Base-by-base conservation (phyloP, 176 grass and related monocot species). In the Secale cereale region DNA sequence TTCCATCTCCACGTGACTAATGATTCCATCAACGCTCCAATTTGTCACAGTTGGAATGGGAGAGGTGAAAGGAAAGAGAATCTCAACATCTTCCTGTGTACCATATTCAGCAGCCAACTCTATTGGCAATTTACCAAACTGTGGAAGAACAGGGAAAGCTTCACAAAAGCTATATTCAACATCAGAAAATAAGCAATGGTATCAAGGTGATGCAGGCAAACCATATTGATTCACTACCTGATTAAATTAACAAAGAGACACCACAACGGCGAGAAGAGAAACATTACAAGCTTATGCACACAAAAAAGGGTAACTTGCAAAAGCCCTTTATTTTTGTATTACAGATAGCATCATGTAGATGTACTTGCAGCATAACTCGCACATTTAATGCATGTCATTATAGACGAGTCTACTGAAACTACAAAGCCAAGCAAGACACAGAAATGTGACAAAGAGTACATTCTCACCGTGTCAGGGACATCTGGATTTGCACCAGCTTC, bases 31-130 rank as follows among this genome's bases (percentile, higher is more conserved):
- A 59, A 59, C 56, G 2, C 56, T 59, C 56, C 56, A 59, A 59
- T 59, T n/a, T 59, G 56, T n/a, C 19, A 59, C 56, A 59, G 19
- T 59, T 59, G 56, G 22, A 59, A 59, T 59, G 7, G 56, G 56
- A 22, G 19, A n/a, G 56, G 56, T 79, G 50, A 48, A 57, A 77
- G 89, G 81, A 62, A 88, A 88, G 46, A 85, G 85, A 60, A 85
- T 85, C 30, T 88, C 81, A 68, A 91, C 36, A 4, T 80, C 74
- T 75, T 81, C 68, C 35, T 11, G 50, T 41, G 82, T 67, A 61
- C 89, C 86, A 19, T 69, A 70, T 11, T 80, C 85, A 46, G 77
- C 85, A 39, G 89, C 40, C 40, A 43, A 43, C 40, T 43, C 40
- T 12, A 43, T 43, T 43, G 40, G 40, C 40, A 43, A 43, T 43